A percentile compares a stretch with the other conserved stretches of the same genome.
Conservation (phyloP, 108 stramenopile species). For the Craspedostauros australis region DNA sequence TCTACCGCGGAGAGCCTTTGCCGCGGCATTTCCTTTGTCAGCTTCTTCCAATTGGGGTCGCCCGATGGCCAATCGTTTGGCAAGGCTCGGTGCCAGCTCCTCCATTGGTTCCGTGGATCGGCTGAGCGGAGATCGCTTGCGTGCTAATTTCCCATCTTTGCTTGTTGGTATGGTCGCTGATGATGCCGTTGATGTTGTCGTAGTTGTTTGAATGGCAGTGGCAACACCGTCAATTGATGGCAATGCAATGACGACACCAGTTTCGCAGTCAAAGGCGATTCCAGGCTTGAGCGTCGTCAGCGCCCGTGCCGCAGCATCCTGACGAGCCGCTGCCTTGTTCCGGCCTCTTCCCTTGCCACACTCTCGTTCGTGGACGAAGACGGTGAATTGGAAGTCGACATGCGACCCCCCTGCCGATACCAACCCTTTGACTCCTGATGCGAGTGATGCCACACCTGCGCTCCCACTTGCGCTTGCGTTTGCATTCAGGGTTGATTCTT, state of each 20-base stretch:
- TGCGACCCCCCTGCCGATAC: slow-evolving; percentile 9
- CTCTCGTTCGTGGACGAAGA: slow-evolving; percentile 54
- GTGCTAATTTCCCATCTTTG: not conserved
- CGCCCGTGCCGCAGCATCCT: slow-evolving; percentile 70
- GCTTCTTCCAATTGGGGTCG: slow-evolving; percentile 3
- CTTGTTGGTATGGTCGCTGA: not conserved
- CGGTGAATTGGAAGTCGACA: slow-evolving; percentile 45
- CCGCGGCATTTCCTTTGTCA: not conserved
- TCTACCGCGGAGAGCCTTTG: too few relatives aligned
- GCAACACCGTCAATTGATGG: not conserved
- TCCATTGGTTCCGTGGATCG: slow-evolving; percentile 27
- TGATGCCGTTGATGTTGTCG: not conserved
- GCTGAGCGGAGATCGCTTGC: not conserved
- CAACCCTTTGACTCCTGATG: slow-evolving; percentile 2
- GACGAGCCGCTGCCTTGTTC: slow-evolving; percentile 62
- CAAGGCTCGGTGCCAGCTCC: slow-evolving; percentile 59
- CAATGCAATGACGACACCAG: slow-evolving; percentile 52
- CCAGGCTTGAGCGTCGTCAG: slow-evolving; percentile 57
- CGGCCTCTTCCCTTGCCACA: slow-evolving; percentile 57
- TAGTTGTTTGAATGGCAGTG: not conserved
- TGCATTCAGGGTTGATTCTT: not conserved
- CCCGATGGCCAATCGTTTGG: slow-evolving; percentile 65
- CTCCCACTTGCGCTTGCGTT: not conserved
- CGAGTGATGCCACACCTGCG: not conserved
- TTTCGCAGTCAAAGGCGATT: slow-evolving; percentile 55